Conservation (phyloP, 495 filamentous ascomycete genomes). For the Xylaria intraflava region DNA sequence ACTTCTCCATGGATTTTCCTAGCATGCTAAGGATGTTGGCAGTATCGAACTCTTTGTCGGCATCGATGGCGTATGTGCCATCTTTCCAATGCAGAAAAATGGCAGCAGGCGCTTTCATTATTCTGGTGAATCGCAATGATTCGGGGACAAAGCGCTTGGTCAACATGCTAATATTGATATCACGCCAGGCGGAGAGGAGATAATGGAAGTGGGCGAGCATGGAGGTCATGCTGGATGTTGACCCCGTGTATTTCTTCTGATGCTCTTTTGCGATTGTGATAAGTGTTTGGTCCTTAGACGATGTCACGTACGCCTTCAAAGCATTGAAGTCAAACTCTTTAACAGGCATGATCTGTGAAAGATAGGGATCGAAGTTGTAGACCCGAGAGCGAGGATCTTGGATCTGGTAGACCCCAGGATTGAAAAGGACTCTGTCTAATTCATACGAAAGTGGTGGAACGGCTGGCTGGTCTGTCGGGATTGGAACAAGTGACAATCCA, state of each 20-base stretch:
- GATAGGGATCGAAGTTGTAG: slow-evolving; percentile 93
- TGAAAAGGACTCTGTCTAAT: slow-evolving; percentile 88
- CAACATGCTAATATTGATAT: slow-evolving; percentile 55
- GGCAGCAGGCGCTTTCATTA: slow-evolving; percentile 64
- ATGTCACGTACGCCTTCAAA: slow-evolving; percentile 77
- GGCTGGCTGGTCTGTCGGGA: slow-evolving; percentile 48
- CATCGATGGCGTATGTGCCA: slow-evolving; percentile 91
- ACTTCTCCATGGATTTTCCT: slow-evolving; percentile 92
- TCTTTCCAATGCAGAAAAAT: slow-evolving; percentile 81
- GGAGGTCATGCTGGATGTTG: slow-evolving; percentile 92
- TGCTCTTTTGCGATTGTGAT: slow-evolving; percentile 55
- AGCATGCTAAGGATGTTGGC: slow-evolving; percentile 84
- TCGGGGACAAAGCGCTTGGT: slow-evolving; percentile 60
- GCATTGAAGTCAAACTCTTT: slow-evolving; percentile 86
- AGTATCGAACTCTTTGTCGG: slow-evolving; percentile 85
- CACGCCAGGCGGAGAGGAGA: slow-evolving; percentile 77
- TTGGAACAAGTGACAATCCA: slow-evolving; percentile 25
- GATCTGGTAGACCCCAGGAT: slow-evolving; percentile 86
- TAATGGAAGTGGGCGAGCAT: slow-evolving; percentile 87
- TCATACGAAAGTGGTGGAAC: slow-evolving; percentile 72
- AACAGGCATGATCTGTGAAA: slow-evolving; percentile 85
- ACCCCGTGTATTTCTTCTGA: slow-evolving; percentile 82
- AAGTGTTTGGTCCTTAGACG: slow-evolving; percentile 71
- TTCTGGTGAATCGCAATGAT: slow-evolving; percentile 57
- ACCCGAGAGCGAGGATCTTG: slow-evolving; percentile 83